Conservation (phyloP, 305 asterid species). For the Fraxinus sp. region DNA sequence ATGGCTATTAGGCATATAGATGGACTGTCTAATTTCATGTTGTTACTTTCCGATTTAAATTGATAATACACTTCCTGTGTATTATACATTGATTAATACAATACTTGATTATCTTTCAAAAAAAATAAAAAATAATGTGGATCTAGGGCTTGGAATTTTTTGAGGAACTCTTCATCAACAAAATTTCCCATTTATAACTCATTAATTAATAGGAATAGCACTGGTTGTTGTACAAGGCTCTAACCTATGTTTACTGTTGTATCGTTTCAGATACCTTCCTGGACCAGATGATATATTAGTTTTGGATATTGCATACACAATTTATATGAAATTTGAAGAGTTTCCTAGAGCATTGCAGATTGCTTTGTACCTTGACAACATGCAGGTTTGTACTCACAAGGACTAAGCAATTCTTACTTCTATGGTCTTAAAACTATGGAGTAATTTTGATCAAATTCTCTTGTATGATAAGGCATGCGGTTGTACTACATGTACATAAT, state of each 20-base stretch:
- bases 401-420: constrained; percentile 12
- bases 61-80: no score
- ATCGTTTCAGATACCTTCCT: constrained; percentile 74
- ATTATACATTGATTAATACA: no score
- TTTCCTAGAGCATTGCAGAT: constrained; percentile 84
- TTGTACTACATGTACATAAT: neutral
- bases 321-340: constrained; percentile 86
- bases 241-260: constrained; percentile 19
- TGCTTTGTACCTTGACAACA: constrained; percentile 80
- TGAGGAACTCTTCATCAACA: neutral
- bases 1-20: no score
- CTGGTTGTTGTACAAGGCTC: neutral
- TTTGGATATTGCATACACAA: constrained; percentile 79
- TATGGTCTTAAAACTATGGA: constrained; percentile 4
- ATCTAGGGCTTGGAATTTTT: neutral
- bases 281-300: constrained; percentile 90
- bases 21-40: no score
- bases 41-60: no score
- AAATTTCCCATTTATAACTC: neutral
- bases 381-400: constrained; percentile 53
- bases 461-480: neutral
- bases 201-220: neutral
- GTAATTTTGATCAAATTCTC: constrained; percentile 7
- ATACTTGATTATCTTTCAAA: no score
- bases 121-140: neutral